Base-by-base conservation (phyloP, 495 filamentous ascomycete species). In the Aspergillus wentii region DNA sequence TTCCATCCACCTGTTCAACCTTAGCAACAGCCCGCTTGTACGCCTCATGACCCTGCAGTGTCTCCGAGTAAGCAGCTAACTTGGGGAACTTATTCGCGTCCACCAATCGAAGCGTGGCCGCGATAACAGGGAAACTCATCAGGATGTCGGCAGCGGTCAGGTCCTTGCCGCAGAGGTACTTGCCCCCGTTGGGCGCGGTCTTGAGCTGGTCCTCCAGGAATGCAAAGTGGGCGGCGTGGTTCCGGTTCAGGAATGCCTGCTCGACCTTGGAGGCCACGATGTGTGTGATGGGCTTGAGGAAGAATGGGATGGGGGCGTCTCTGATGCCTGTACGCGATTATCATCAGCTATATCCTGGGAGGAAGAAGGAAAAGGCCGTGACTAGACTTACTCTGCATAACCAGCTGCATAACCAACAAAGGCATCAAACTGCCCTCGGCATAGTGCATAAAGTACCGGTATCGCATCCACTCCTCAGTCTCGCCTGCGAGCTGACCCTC, bases 141-240 rank as follows among this genome's bases (percentile, higher is more conserved):
- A 92, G 53, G 27, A 96, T 84, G 55, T 96, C 90, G 0, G 84
- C 90, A 0, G 78, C 79, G 0, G 85, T 87, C 16, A 96, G 65
- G 33, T 78, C 61, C 9, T 66, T 61, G 4, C 89, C 88, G 49
- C 82, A 88, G 10, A 95, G 61, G 49, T 75, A 94, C 10, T 67
- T 56, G 2, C 86, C 86, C 6, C 71, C 69, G 5, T 69, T 44
- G 0, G 82, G 82, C 1, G 80, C 75, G 0, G 79, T 81, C 10
- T 68, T 64, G 8, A 95, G 66, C 56, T 84, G 82, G 8, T 61
- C 56, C 48, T 95, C 86, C 2, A 95, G 53, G 59, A 94, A 91
- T 8, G 57, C 59, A 18, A 91, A 73, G 34, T 92, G 74, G 9
- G 67, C 66, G 30, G 74, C 65, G 29, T 85, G 62, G 33, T 86